These are phyloP conservation scores for Andrographis paniculata DNA, from an alignment of 305 asterid species.

Conservation along the genomic window DNA sequence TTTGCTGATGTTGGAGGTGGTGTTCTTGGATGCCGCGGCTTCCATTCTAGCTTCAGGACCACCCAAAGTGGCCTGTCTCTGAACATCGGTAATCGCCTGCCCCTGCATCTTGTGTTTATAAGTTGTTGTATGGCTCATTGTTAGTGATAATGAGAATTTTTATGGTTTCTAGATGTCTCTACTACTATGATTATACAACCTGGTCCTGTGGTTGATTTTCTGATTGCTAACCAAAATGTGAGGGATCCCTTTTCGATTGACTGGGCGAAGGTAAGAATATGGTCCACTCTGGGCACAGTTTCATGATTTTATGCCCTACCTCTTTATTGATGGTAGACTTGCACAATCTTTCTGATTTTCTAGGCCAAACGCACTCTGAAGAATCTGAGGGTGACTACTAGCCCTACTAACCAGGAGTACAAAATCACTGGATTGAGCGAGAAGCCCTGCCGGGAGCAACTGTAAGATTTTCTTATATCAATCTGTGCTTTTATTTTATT, in stretches of 20 bases:
- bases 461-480: constrained; percentile 23
- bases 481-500: background rate
- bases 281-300: background rate
- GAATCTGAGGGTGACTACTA: constrained; percentile 47
- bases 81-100: constrained; percentile 61
- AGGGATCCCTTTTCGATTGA: constrained; percentile 61
- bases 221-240: constrained; percentile 61
- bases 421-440: constrained; percentile 63
- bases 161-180: constrained; percentile 48
- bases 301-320: background rate
- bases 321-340: constrained; percentile 3
- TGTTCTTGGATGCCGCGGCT: constrained; percentile 54
- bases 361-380: constrained; percentile 60
- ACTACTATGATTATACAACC: constrained; percentile 83
- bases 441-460: constrained; percentile 39
- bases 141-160: background rate
- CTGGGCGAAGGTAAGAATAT: constrained; percentile 63
- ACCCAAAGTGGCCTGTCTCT: constrained; percentile 53
- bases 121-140: background rate
- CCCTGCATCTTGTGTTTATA: background rate
- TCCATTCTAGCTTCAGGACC: constrained; percentile 52
- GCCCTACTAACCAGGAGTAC: constrained; percentile 50
- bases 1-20: constrained; percentile 51
- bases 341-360: constrained; percentile 7
- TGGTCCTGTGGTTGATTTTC: constrained; percentile 66